phyloP scores from a whole-genome alignment of 2,329 filamentous ascomycete species.

The Neonectria sp. region DNA sequence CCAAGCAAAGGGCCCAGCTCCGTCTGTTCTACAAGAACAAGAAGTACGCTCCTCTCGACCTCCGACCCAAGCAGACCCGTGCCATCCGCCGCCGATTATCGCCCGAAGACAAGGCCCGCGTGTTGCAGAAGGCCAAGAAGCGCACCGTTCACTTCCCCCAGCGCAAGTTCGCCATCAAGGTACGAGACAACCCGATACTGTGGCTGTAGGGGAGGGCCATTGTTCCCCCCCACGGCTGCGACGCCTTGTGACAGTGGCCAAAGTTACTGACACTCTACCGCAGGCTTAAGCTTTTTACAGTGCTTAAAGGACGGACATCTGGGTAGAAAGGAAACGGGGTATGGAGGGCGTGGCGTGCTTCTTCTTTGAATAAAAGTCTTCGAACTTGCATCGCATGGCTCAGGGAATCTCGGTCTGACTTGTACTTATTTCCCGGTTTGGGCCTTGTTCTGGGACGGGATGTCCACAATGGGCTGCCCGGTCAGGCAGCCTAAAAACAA shows the following conservation, averaged over 20 bases:
- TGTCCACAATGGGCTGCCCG: constrained; percentile 52
- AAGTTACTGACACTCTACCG: constrained; percentile 35
- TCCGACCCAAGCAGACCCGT: constrained; percentile 98
- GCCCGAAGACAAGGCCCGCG: constrained; percentile 87
- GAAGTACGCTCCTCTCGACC: constrained; percentile 99
- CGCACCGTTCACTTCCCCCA: constrained; percentile 95
- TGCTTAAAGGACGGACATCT: constrained; percentile 49
- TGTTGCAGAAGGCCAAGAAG: constrained; percentile 98
- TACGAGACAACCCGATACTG: constrained; percentile 56
- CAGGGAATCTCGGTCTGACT: constrained; percentile 56
- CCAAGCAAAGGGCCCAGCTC: constrained; percentile 98
- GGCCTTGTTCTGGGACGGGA: constrained; percentile 55
- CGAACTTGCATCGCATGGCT: constrained; percentile 58
- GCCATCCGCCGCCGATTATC: constrained; percentile 97
- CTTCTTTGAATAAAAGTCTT: constrained; percentile 53
- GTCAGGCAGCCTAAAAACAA: constrained; percentile 53
- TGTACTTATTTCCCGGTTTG: constrained; percentile 56
- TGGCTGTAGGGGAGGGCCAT: neutral
- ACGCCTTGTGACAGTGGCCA: neutral
- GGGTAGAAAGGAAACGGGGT: constrained; percentile 54
- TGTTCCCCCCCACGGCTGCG: neutral
- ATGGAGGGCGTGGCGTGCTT: constrained; percentile 57
- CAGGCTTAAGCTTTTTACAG: constrained; percentile 51
- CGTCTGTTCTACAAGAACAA: constrained; percentile 99
- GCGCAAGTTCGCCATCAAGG: constrained; percentile 99